These are phyloP conservation scores for Penstemon eatonii DNA, from an alignment of 257 asterid species.

Conservation along the genomic window DNA sequence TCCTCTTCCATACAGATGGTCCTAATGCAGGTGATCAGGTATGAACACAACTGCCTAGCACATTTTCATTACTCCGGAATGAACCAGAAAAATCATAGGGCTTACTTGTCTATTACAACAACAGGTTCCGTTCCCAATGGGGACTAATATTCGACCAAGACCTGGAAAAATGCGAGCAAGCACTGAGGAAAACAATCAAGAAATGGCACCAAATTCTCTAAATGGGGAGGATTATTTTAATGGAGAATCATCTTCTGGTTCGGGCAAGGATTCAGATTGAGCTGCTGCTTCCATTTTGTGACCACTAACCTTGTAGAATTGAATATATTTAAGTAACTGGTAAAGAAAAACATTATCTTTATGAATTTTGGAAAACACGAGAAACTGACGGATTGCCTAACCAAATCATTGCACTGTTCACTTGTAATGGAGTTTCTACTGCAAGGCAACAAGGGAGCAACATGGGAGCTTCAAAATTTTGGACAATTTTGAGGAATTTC, in stretches of 20 bases:
- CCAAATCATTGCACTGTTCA: conserved; percentile 35
- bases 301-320: conserved; percentile 65
- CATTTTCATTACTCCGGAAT: not conserved
- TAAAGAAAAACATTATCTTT: conserved; percentile 20
- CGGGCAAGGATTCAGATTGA: conserved; percentile 76
- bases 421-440: not conserved
- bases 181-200: conserved; percentile 68
- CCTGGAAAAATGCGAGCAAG: conserved; percentile 60
- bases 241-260: conserved; percentile 62
- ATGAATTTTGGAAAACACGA: conserved; percentile 38
- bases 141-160: conserved; percentile 76
- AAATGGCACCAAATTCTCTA: conserved; percentile 20
- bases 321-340: conserved; percentile 25
- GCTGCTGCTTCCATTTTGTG: conserved; percentile 38
- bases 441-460: conserved; percentile 41
- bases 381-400: conserved; percentile 21
- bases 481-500: conserved; percentile 44
- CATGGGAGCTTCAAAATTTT: conserved; percentile 78
- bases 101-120: not conserved
- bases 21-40: conserved; percentile 99
- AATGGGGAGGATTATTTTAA: conserved; percentile 33
- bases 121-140: conserved; percentile 99
- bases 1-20: conserved; percentile 97
- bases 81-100: too few relatives aligned
- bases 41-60: conserved; percentile 13